Conservation (phyloP, 2,329 filamentous ascomycete species). For the Phialophora verrucosa region DNA sequence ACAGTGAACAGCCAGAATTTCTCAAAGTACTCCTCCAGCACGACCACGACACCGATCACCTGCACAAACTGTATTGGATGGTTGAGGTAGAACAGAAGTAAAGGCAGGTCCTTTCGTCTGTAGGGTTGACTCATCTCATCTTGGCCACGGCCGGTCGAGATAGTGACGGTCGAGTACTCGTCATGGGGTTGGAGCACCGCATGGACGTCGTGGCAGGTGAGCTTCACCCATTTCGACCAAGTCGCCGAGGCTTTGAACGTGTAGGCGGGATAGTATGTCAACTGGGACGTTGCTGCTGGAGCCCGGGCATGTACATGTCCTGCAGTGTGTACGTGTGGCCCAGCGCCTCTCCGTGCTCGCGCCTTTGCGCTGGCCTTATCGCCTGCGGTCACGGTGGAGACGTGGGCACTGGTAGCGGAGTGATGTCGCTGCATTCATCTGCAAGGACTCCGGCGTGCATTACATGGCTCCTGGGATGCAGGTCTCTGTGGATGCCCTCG, state of each 20-base stretch:
- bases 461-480: not conserved
- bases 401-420: not conserved
- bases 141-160: not conserved
- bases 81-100: slow-evolving; percentile 70
- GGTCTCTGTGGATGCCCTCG: not conserved
- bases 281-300: slow-evolving; percentile 9
- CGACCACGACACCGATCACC: slow-evolving; percentile 72
- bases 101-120: slow-evolving; percentile 47
- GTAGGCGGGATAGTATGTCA: slow-evolving; percentile 62
- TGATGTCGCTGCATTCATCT: slow-evolving; percentile 27
- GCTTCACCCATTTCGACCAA: slow-evolving; percentile 67
- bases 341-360: not conserved
- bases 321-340: not conserved
- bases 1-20: slow-evolving; percentile 55
- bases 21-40: slow-evolving; percentile 49
- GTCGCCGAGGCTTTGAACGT: slow-evolving; percentile 67
- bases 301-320: not conserved
- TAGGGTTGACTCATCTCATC: not conserved
- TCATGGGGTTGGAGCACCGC: slow-evolving; percentile 27
- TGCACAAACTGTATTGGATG: slow-evolving; percentile 79
- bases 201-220: slow-evolving; percentile 63
- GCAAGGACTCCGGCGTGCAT: not conserved
- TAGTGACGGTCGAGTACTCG: slow-evolving; percentile 30
- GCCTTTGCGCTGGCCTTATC: not conserved
- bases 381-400: slow-evolving; percentile 6